Evolutionary conservation across 768 basidiomycete genomes (phyloP).

Genomic region (Candolleomyces aberdarensis): DNA sequence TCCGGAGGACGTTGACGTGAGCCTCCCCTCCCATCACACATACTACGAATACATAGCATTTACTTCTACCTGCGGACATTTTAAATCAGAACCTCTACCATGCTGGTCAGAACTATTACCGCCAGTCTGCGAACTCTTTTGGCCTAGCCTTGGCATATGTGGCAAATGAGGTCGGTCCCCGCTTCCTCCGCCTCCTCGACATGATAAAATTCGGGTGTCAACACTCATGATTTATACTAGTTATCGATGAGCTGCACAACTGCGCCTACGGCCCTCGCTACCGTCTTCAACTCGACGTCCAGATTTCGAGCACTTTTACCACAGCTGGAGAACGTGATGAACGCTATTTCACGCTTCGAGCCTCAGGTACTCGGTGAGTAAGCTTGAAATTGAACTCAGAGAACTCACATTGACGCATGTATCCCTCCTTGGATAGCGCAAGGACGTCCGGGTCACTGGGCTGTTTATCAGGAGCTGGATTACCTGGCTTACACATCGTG

Average conservation of each 20-base stretch:
- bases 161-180: background rate
- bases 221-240: background rate
- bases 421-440: background rate
- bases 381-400: background rate
- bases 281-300: background rate
- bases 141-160: background rate
- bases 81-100: background rate
- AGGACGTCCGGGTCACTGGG: background rate
- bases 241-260: background rate
- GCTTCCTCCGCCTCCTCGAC: background rate
- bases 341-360: background rate
- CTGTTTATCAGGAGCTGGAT: background rate
- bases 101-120: background rate
- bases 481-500: background rate
- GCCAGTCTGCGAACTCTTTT: background rate
- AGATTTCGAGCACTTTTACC: background rate
- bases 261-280: background rate
- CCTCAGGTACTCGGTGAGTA: background rate
- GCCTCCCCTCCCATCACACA: no score
- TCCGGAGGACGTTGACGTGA: background rate
- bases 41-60: no score
- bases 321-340: background rate
- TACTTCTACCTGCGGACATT: no score
- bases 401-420: no score
- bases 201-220: background rate